Percentiles rank a stretch among this genome's conserved stretches.
phyloP scores from a whole-genome alignment of 192 early-diverging fungal genomes.

The Obelidium mucronatum region DNA sequence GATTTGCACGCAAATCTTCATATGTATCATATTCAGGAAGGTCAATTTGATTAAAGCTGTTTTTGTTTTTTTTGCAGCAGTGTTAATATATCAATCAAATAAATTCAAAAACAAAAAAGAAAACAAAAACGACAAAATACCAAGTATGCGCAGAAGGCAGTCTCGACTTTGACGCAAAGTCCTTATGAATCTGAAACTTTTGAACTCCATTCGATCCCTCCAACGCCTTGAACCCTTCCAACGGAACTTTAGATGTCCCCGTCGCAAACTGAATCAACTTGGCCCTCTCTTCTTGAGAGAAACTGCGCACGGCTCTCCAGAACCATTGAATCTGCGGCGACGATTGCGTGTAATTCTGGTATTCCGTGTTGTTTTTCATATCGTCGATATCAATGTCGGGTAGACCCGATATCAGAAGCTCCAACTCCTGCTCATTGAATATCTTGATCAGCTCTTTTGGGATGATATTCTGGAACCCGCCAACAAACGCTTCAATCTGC shows the following conservation, averaged over 20 bases:
- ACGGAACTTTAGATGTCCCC: slow-evolving; percentile 97
- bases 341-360: slow-evolving; percentile 85
- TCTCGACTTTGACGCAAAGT: slow-evolving; percentile 84
- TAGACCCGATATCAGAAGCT: slow-evolving; percentile 96
- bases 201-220: slow-evolving; percentile 95
- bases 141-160: slow-evolving; percentile 98
- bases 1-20: slow-evolving; percentile 80
- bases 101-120: too few species aligned
- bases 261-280: slow-evolving; percentile 98
- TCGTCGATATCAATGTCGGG: slow-evolving; percentile 99
- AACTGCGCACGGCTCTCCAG: slow-evolving; percentile 97
- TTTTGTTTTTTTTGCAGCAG: neutral
- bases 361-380: slow-evolving; percentile 99
- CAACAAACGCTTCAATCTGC: slow-evolving; percentile 92
- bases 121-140: slow-evolving; percentile 54
- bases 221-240: slow-evolving; percentile 91
- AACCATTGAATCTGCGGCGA: slow-evolving; percentile 98
- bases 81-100: neutral
- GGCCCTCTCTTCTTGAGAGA: slow-evolving; percentile 96
- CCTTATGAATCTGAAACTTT: slow-evolving; percentile 99
- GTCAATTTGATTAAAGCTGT: slow-evolving; percentile 97
- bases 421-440: slow-evolving; percentile 99
- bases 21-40: slow-evolving; percentile 92
- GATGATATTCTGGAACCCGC: slow-evolving; percentile 96
- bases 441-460: slow-evolving; percentile 91